These are phyloP conservation scores for Candolleomyces efflorescens DNA, from an alignment of 768 basidiomycete species.

Conservation along the genomic window DNA sequence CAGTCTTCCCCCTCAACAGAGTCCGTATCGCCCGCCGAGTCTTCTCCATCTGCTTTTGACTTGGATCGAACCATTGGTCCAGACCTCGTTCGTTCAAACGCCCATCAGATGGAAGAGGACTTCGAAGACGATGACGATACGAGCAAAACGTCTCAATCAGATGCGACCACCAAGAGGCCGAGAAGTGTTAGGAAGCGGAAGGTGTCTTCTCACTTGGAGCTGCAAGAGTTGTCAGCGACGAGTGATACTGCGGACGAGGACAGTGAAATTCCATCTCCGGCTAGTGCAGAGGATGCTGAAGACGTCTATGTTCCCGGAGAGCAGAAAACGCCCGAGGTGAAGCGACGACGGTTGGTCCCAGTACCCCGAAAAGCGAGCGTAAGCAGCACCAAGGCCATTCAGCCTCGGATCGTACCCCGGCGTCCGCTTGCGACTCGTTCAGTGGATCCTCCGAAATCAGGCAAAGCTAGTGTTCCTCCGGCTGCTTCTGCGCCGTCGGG, in stretches of 20 bases:
- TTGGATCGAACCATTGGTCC: not conserved
- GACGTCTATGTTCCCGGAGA: constrained; percentile 1
- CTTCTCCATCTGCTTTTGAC: not conserved
- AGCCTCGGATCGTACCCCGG: not conserved
- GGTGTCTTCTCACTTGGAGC: not conserved
- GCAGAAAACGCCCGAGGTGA: not conserved
- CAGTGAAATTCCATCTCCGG: not conserved
- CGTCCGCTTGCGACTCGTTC: not conserved
- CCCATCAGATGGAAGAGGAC: not conserved
- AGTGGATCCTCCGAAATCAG: not conserved
- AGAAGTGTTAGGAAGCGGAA: not conserved
- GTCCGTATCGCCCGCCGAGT: not conserved
- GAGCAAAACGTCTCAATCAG: not conserved
- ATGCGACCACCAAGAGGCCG: not conserved
- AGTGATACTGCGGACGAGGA: not conserved
- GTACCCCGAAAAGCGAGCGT: not conserved
- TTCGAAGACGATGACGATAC: not conserved
- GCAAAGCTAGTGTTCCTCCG: not conserved
- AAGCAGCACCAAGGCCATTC: not conserved
- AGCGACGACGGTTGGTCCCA: not conserved
- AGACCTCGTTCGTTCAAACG: not conserved
- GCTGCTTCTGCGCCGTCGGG: too few species aligned
- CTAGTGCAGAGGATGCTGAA: not conserved
- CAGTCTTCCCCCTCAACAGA: not conserved
- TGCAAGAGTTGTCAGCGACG: not conserved